Percentiles rank a stretch among this genome's conserved stretches.
Evolutionary conservation across 1,139 yeast species (phyloP).

Genomic region (Debaryomyces fabryi): DNA sequence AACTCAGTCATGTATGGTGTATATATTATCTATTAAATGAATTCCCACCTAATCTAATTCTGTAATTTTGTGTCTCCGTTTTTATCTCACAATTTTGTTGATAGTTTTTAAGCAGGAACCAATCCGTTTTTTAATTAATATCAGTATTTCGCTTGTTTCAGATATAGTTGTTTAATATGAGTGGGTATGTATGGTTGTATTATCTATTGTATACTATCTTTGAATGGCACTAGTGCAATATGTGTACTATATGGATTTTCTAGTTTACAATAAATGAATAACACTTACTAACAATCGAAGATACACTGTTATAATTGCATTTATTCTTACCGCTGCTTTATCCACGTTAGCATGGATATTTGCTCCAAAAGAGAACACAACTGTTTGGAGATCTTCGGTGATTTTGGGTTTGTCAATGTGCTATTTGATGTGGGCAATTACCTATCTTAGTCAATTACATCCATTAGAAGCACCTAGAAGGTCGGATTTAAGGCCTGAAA

Average conservation of each 20-base stretch:
- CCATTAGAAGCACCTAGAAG: conserved; percentile 83
- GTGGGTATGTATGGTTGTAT: conserved; percentile 30
- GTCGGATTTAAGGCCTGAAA: conserved; percentile 78
- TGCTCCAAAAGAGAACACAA: conserved; percentile 61
- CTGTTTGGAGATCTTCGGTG: conserved; percentile 91
- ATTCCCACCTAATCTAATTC: not conserved
- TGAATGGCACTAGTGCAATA: not conserved
- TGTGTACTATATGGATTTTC: not conserved
- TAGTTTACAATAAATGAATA: not conserved
- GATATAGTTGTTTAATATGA: conserved; percentile 17
- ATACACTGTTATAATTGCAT: conserved; percentile 71
- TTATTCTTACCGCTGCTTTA: conserved; percentile 59
- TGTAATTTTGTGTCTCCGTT: conserved; percentile 7
- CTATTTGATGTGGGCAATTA: conserved; percentile 93
- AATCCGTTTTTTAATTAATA: not conserved
- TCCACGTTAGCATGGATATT: conserved; percentile 66
- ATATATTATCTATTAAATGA: not conserved
- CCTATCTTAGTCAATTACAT: conserved; percentile 77
- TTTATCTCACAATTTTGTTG: conserved; percentile 2
- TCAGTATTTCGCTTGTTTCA: not conserved
- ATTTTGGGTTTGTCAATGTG: conserved; percentile 84
- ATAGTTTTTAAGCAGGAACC: not conserved
- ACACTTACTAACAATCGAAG: conserved; percentile 34
- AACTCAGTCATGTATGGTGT: conserved; percentile 25
- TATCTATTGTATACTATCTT: not conserved